Conservation (phyloP, 2,329 filamentous ascomycete genomes). For the Teratosphaeria destructans region DNA sequence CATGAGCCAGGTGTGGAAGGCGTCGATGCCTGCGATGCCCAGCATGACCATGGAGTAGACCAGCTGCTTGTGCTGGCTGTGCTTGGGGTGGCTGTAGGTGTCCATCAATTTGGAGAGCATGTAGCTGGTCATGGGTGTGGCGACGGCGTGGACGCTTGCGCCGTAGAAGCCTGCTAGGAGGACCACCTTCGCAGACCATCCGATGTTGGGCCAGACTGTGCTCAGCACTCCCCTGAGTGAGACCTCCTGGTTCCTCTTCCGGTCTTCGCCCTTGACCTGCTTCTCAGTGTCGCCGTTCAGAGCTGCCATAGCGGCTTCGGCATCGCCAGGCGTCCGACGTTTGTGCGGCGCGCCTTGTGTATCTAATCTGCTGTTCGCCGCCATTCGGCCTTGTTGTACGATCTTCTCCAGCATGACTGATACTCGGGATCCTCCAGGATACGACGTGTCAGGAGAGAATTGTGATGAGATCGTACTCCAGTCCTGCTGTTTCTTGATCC, state of each 20-base stretch:
- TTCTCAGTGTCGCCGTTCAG: background rate
- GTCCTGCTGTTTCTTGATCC: background rate
- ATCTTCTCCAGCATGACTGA: background rate
- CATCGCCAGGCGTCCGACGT: background rate
- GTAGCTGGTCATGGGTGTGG: slow-evolving; percentile 66
- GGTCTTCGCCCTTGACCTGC: slow-evolving; percentile 3
- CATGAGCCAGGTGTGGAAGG: slow-evolving; percentile 51
- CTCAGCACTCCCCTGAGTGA: slow-evolving; percentile 10
- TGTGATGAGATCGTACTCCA: background rate
- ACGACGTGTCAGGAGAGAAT: background rate
- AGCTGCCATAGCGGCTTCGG: background rate
- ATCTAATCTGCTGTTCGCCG: background rate
- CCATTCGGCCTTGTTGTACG: background rate
- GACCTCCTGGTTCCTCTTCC: slow-evolving; percentile 1
- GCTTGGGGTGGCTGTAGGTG: slow-evolving; percentile 51
- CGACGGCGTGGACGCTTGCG: slow-evolving; percentile 53
- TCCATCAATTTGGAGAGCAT: slow-evolving; percentile 62
- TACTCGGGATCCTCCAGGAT: background rate
- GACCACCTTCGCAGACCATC: slow-evolving; percentile 39
- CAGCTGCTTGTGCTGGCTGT: slow-evolving; percentile 42
- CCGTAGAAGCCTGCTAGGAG: slow-evolving; percentile 52
- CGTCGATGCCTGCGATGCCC: slow-evolving; percentile 57
- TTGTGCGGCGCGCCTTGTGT: background rate
- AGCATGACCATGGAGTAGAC: slow-evolving; percentile 63
- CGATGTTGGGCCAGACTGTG: slow-evolving; percentile 61